Evolutionary conservation across 768 basidiomycete genomes (phyloP), one percentile per base, ranked within the genome.

Genomic region (Auricularia sp.): DNA sequence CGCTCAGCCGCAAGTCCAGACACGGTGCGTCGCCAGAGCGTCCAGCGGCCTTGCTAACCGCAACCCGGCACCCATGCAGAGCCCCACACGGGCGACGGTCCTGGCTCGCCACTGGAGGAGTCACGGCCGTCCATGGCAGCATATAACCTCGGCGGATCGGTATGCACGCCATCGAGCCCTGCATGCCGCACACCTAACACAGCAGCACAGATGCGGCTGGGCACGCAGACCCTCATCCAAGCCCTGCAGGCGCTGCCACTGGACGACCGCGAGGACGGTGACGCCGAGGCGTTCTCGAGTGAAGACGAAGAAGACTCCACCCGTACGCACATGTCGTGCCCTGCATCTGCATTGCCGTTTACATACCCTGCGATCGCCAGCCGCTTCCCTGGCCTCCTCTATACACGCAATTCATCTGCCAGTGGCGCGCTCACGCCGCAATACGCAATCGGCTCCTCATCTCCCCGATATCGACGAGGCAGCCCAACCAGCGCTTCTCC

Each of bases 351-450:
- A 33, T 23, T 42, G 21, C 42, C 61, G 7, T 18, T 59, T 33
- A 44, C 68, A 72, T 54, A 16, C 64, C 36, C 54, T 51, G 67
- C 62, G 6, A 33, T 56, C 47, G 54, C 16, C 61, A 84, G 80
- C 71, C 65, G 77, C 72, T 62, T 81, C 78, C 44, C 75, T 93
- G 63, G 85, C 92, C 1, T 93, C 92, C 33, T 93, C 92, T 11
- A 92, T 93, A 53, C 92, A 93, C 71, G 84, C 92, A 44, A 92
- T 94, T 61, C 84, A 93, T 72, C 85, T 90, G 23, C 91, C 91
- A 23, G 62, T 36, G n/a, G 23, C 64, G 3, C 36, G 21, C 61
- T 44, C 62, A 21, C 63, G 61, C 43, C 16, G 23, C 21, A n/a
- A 58, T 47, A 43, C 63, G 6, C n/a, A 35, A 36, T 36, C 43